Conservation (phyloP, 208 protist species). For the Entamoeba dispar region DNA sequence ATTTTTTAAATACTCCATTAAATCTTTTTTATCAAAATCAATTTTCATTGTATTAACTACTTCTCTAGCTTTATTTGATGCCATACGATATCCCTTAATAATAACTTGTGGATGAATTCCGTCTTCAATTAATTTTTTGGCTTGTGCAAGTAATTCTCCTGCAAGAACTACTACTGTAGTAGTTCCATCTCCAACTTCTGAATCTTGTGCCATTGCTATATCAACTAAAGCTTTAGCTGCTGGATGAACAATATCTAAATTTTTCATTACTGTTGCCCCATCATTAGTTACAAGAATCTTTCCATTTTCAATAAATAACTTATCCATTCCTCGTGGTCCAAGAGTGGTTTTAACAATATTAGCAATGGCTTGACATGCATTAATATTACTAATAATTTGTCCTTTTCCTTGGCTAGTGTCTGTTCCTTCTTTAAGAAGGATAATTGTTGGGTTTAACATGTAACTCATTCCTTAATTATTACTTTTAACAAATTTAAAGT, state of each 20-base stretch:
- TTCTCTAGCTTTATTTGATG: slow-evolving; percentile 34
- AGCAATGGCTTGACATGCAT: slow-evolving; percentile 72
- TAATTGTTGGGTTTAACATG: slow-evolving; percentile 60
- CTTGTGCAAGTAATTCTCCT: slow-evolving; percentile 81
- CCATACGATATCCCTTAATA: slow-evolving; percentile 71
- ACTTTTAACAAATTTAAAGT: slow-evolving; percentile 26
- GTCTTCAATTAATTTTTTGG: slow-evolving; percentile 91
- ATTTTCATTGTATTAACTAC: slow-evolving; percentile 69
- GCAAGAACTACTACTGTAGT: slow-evolving; percentile 96
- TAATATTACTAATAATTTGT: slow-evolving; percentile 98
- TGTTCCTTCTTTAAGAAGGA: slow-evolving; percentile 95
- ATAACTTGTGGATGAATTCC: slow-evolving; percentile 93
- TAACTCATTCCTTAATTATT: slow-evolving; percentile 63
- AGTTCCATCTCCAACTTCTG: slow-evolving; percentile 92
- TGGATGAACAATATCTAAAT: slow-evolving; percentile 98
- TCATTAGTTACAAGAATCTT: slow-evolving; percentile 86
- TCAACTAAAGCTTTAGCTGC: slow-evolving; percentile 92
- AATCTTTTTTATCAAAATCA: slow-evolving; percentile 56
- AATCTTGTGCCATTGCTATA: slow-evolving; percentile 79
- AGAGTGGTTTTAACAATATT: slow-evolving; percentile 68
- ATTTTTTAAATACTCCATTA: slow-evolving; percentile 42
- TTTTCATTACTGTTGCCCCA: slow-evolving; percentile 97
- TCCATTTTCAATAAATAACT: slow-evolving; percentile 72
- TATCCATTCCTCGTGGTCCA: slow-evolving; percentile 98
- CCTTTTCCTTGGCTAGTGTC: slow-evolving; percentile 95